phyloP scores from a whole-genome alignment of 495 filamentous ascomycete species.

The Penicillium bovifimosum region DNA sequence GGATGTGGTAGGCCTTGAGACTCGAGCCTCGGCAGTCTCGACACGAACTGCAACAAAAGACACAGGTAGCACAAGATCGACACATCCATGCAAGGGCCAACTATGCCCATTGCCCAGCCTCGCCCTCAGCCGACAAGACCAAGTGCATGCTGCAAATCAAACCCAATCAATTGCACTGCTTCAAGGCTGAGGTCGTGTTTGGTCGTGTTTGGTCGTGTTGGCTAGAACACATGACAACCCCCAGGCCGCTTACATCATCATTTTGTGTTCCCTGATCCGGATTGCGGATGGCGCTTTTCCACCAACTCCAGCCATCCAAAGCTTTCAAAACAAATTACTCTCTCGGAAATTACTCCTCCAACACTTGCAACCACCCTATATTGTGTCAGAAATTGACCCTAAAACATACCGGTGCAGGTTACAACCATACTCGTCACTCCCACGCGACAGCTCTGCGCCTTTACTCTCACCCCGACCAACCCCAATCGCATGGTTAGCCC shows the following conservation, averaged over 20 bases:
- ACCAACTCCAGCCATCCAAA: not conserved
- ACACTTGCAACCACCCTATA: not conserved
- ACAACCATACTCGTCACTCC: not conserved
- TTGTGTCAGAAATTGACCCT: too few relatives aligned
- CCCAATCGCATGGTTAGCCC: slow-evolving; percentile 10
- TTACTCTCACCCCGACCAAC: slow-evolving; percentile 6
- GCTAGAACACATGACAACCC: slow-evolving; percentile 1
- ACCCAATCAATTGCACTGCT: not conserved
- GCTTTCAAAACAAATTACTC: not conserved
- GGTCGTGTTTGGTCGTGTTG: not conserved
- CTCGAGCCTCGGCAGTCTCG: not conserved
- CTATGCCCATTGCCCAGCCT: not conserved
- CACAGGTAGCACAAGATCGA: not conserved
- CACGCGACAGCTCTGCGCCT: slow-evolving; percentile 12
- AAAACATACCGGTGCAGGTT: not conserved
- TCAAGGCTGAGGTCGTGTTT: not conserved
- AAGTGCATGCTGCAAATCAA: not conserved
- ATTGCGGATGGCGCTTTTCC: not conserved
- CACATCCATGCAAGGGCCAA: slow-evolving; percentile 1
- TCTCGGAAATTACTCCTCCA: not conserved
- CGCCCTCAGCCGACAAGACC: not conserved
- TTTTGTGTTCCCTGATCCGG: slow-evolving; percentile 2
- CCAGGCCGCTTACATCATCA: slow-evolving; percentile 9
- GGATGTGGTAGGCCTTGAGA: not conserved
- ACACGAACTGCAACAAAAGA: not conserved